These are phyloP conservation scores for Pseudisothecium myosuroides DNA, from an alignment of 225 moss, liverwort and hornwort genomes.

Conservation along the genomic window DNA sequence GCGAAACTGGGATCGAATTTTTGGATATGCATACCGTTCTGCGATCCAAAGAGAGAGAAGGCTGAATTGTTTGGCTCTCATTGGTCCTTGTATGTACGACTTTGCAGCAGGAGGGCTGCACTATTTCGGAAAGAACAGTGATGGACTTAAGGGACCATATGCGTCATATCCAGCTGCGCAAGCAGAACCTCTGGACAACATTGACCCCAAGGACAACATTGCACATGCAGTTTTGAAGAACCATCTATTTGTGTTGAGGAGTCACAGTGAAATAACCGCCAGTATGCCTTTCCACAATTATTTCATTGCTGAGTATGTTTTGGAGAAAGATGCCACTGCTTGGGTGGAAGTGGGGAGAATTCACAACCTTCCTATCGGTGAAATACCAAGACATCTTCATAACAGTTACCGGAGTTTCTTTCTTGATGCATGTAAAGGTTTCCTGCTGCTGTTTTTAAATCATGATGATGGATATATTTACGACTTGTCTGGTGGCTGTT, in stretches of 20 bases:
- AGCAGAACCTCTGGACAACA: background rate
- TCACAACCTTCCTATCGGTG: background rate
- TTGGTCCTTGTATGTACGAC: background rate
- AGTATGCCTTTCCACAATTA: background rate
- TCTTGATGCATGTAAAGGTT: background rate
- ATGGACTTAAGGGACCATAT: background rate
- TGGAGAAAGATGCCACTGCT: background rate
- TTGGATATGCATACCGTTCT: background rate
- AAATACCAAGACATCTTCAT: too few species aligned
- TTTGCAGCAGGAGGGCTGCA: background rate
- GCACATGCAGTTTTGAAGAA: background rate
- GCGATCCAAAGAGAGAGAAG: background rate
- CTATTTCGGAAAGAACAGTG: background rate
- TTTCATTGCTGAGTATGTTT: background rate
- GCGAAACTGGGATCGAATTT: background rate
- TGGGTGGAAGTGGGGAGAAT: background rate
- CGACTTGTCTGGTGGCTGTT: background rate
- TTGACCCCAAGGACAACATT: background rate
- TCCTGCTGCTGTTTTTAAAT: background rate
- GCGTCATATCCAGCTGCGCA: background rate
- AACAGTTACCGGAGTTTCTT: background rate
- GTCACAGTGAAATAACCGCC: background rate
- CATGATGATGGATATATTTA: background rate
- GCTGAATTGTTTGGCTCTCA: background rate
- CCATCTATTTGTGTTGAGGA: background rate